phyloP scores from a whole-genome alignment of 2,329 filamentous ascomycete species.

The Penicillium sp. region DNA sequence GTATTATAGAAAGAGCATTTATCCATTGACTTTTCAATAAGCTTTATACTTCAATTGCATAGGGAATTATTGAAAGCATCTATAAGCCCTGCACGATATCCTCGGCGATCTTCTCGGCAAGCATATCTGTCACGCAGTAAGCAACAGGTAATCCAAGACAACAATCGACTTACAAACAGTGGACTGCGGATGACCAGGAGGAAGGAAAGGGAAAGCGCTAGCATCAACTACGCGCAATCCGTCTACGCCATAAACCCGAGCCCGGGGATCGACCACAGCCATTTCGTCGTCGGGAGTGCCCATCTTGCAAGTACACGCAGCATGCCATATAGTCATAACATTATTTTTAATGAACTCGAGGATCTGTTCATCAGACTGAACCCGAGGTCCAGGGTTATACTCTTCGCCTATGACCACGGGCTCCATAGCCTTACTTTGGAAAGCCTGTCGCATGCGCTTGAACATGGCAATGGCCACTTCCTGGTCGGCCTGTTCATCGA shows the following conservation, averaged over 20 bases:
- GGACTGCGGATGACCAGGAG: constrained; percentile 41
- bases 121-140: constrained; percentile 20
- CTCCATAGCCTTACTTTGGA: constrained; percentile 26
- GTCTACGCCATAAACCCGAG: constrained; percentile 30
- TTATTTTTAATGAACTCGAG: constrained; percentile 32
- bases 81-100: constrained; percentile 13
- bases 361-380: constrained; percentile 44
- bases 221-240: constrained; percentile 36
- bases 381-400: constrained; percentile 35
- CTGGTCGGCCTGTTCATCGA: constrained; percentile 41
- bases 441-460: constrained; percentile 43
- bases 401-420: constrained; percentile 37
- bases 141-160: neutral
- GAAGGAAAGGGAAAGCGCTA: constrained; percentile 35
- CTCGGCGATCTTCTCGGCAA: constrained; percentile 22
- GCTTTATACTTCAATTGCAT: neutral
- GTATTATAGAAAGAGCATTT: constrained; percentile 35
- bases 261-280: constrained; percentile 33
- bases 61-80: neutral
- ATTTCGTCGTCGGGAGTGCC: constrained; percentile 23
- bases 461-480: constrained; percentile 45
- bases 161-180: constrained; percentile 18
- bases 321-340: constrained; percentile 31
- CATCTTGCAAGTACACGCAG: constrained; percentile 33
- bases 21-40: constrained; percentile 1